Conservation (phyloP, 257 asterid genomes). For the Eucommia ulmoides region DNA sequence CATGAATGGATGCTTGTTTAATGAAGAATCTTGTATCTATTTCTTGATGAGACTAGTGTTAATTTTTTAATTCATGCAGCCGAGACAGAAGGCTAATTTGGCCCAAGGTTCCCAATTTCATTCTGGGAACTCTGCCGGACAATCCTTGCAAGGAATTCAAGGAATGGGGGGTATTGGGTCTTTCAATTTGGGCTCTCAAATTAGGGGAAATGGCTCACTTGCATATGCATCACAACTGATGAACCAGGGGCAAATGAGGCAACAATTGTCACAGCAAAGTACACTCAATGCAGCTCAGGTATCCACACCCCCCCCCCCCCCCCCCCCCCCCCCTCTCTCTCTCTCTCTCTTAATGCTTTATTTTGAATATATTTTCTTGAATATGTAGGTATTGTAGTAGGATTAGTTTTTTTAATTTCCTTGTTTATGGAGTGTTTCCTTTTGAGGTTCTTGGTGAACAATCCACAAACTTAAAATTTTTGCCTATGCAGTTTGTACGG, state of each 20-base stretch:
- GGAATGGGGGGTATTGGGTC: slow-evolving; percentile 67
- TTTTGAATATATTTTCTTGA: too few species aligned
- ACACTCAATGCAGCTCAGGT: slow-evolving; percentile 64
- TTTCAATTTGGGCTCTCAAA: slow-evolving; percentile 53
- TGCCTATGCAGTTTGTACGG: too few species aligned
- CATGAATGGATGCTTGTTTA: slow-evolving; percentile 1
- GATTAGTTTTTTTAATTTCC: too few species aligned
- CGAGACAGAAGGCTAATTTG: slow-evolving; percentile 66
- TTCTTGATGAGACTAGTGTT: too few species aligned
- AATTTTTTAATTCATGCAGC: too few species aligned
- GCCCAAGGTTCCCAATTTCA: slow-evolving; percentile 77
- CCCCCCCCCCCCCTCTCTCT: too few species aligned
- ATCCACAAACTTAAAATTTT: too few species aligned
- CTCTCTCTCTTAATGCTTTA: too few species aligned
- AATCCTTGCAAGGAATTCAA: slow-evolving; percentile 64
- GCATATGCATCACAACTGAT: slow-evolving; percentile 51
- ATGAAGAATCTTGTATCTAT: background rate
- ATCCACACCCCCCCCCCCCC: too few species aligned
- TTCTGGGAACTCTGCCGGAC: slow-evolving; percentile 67
- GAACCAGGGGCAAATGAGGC: slow-evolving; percentile 52
- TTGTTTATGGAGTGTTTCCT: too few species aligned
- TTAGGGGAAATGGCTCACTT: slow-evolving; percentile 53
- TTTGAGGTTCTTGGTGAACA: too few species aligned
- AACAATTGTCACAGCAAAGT: slow-evolving; percentile 65
- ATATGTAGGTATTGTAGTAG: too few species aligned